Base-by-base conservation (phyloP, 2,329 filamentous ascomycete genomes). In the Aspergillus ochraceoroseus region DNA sequence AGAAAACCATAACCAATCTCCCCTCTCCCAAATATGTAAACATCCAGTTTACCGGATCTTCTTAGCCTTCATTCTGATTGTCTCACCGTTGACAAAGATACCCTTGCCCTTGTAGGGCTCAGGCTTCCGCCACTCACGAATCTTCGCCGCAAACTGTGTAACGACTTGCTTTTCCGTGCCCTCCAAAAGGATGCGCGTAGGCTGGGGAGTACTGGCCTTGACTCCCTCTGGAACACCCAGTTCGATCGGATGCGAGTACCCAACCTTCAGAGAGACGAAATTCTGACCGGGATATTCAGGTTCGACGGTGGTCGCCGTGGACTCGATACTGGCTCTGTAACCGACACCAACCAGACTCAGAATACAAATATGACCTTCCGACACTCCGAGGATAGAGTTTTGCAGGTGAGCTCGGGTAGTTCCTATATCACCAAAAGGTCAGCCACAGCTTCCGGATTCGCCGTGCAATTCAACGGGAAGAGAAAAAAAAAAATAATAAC, bases 81-180 rank as follows among this genome's bases (percentile, higher is more conserved):
- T 95, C 76, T 98, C 88, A 49, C 89, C 87, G 61, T 96, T 94
- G 57, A 98, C 83, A 64, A 96, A 98, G 56, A 98, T 94, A 56
- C 92, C 92, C 80, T 98, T 96, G 53, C 92, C 92, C 79, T 98
- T 98, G 70, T 98, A 98, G 51, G 92, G 92, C 71, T 98, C 92
- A 19, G 92, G 92, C 51, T 77, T 78, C 62, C 92, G 82, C 90
- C 90, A 96, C 67, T 74, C 77, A 55, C 87, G 76, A 53, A 98
- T 94, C 55, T 82, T 74, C 0, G 92, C 92, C 12, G 92, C 92
- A 66, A 96, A 95, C 43, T 85, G 82, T 76, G 88, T 92, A 49
- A 98, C 80, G 33, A 82, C 76, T 67, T 94, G 83, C 62, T 87
- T 88, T 63, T 96, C 80, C 37, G 83, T 76, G 6, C 92, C 88